Conservation (phyloP, 129 eudicot species). For the Flaveria sonorensis region DNA sequence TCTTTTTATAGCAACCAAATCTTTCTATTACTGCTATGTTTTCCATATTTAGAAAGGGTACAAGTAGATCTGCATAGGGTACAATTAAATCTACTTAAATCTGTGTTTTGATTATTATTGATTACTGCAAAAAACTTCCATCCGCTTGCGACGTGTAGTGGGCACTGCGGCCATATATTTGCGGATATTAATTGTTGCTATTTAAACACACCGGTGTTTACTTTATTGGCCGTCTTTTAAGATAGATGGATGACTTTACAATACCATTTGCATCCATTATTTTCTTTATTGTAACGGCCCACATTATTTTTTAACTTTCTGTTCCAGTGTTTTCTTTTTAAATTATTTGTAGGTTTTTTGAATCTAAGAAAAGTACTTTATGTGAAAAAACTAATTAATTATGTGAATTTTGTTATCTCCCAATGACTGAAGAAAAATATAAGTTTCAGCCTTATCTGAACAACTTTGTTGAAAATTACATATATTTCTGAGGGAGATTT, state of each 20-base stretch:
- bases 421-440: slow-evolving; percentile 30
- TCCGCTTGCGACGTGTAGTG: slow-evolving; percentile 53
- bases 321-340: not conserved
- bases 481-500: slow-evolving; percentile 38
- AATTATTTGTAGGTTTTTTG: not conserved
- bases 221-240: slow-evolving; percentile 21
- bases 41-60: slow-evolving; percentile 19
- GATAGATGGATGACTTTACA: slow-evolving; percentile 7
- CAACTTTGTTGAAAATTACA: slow-evolving; percentile 27
- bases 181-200: slow-evolving; percentile 30
- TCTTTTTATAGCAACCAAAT: not conserved
- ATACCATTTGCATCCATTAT: slow-evolving; percentile 9
- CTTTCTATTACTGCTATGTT: not conserved
- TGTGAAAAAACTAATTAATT: not conserved
- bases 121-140: slow-evolving; percentile 52
- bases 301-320: slow-evolving; percentile 7
- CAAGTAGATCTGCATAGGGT: slow-evolving; percentile 24
- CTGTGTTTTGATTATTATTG: not conserved
- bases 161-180: slow-evolving; percentile 55
- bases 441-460: slow-evolving; percentile 54
- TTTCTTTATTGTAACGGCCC: slow-evolving; percentile 22
- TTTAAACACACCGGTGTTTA: slow-evolving; percentile 17
- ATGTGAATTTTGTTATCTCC: slow-evolving; percentile 20
- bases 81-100: not conserved
- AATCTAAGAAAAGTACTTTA: not conserved